Conservation (phyloP, 1,284 basidiomycete genomes). For the Malassezia slooffiae region DNA sequence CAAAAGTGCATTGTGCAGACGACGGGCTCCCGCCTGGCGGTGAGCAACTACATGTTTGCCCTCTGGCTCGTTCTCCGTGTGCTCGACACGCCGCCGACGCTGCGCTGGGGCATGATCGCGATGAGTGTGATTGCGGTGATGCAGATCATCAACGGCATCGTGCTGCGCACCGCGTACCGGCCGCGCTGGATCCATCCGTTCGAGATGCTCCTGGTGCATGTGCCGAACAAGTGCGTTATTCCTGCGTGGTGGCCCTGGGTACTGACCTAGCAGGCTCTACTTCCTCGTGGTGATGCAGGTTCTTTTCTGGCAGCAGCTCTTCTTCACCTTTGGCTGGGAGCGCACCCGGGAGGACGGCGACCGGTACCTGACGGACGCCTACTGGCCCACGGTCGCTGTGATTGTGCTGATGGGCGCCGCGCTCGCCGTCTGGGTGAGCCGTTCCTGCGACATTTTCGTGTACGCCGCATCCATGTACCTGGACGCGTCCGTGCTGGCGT, state of each 20-base stretch:
- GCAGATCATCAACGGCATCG: constrained; percentile 27
- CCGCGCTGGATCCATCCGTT: constrained; percentile 49
- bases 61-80: constrained; percentile 74
- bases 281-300: constrained; percentile 50
- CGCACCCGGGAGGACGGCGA: constrained; percentile 1
- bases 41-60: constrained; percentile 71
- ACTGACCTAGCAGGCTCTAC: too few relatives aligned
- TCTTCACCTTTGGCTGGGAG: constrained; percentile 50
- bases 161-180: constrained; percentile 25
- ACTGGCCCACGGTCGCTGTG: constrained; percentile 1
- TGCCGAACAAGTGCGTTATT: constrained; percentile 45
- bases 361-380: neutral
- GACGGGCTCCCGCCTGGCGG: constrained; percentile 59
- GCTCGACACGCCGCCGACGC: constrained; percentile 28
- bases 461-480: constrained; percentile 13
- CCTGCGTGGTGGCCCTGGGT: constrained; percentile 20
- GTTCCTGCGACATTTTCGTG: constrained; percentile 6
- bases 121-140: constrained; percentile 26
- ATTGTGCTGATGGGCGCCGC: constrained; percentile 2
- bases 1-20: constrained; percentile 9
- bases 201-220: constrained; percentile 51
- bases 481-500: constrained; percentile 8
- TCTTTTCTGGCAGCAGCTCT: constrained; percentile 50
- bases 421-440: constrained; percentile 8
- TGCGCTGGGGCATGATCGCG: constrained; percentile 23